Conservation (phyloP, 768 basidiomycete species). For the Russula ochroleuca region DNA sequence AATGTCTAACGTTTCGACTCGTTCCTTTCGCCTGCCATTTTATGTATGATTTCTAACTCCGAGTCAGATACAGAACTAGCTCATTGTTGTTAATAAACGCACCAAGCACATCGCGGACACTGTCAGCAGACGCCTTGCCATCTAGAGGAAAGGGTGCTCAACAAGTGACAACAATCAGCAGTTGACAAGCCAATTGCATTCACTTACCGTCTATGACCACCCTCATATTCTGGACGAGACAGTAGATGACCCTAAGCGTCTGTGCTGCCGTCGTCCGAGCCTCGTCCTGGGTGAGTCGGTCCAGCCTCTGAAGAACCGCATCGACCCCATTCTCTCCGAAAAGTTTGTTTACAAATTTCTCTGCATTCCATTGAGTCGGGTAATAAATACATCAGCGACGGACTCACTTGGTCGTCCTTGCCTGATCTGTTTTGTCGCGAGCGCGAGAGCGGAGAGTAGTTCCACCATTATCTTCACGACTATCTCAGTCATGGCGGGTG, state of each 20-base stretch:
- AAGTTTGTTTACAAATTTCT: background rate
- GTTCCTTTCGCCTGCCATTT: background rate
- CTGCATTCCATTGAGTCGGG: background rate
- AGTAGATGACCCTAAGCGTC: background rate
- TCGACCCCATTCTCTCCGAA: background rate
- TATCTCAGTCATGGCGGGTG: background rate
- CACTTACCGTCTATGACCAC: background rate
- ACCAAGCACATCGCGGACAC: background rate
- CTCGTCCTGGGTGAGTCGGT: background rate
- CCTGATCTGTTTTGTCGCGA: background rate
- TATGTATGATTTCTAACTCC: background rate
- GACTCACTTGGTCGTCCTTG: background rate
- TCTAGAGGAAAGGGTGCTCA: background rate
- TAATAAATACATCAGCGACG: background rate
- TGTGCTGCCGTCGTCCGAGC: background rate
- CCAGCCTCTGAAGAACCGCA: background rate
- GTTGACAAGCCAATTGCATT: background rate
- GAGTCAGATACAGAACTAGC: background rate
- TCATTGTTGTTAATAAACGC: background rate
- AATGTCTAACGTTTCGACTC: background rate
- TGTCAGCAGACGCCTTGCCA: background rate
- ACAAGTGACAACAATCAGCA: too few species aligned
- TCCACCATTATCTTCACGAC: constrained; percentile 6
- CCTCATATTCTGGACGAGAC: constrained; percentile 2
- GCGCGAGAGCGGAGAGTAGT: background rate